Evolutionary conservation across 495 filamentous ascomycete species (phyloP).

Genomic region (Thozetella sp.): DNA sequence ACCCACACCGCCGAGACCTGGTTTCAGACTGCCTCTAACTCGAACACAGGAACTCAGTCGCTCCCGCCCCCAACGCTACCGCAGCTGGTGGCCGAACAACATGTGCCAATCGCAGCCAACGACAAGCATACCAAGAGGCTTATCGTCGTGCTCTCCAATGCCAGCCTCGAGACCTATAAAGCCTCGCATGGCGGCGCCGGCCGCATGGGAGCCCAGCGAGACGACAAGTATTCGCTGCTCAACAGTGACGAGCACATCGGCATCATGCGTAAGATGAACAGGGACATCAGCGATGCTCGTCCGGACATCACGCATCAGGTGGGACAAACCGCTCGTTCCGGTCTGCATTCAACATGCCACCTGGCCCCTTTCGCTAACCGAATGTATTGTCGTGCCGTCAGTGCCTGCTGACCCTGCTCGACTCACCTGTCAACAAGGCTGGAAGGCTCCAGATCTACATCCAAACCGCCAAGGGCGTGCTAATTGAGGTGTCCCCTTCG

Average conservation of each 20-base stretch:
- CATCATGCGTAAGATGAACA: conserved; percentile 98
- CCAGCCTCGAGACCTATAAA: conserved; percentile 95
- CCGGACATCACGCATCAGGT: conserved; percentile 99
- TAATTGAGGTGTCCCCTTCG: conserved; percentile 96
- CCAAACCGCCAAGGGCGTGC: conserved; percentile 91
- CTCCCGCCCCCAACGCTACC: conserved; percentile 89
- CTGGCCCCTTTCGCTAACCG: conserved; percentile 22
- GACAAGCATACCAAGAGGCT: conserved; percentile 90
- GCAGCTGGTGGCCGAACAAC: conserved; percentile 89
- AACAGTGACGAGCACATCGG: conserved; percentile 99
- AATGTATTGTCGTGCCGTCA: conserved; percentile 32
- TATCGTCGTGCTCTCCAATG: conserved; percentile 96
- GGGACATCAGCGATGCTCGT: conserved; percentile 95
- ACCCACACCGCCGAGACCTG: no score
- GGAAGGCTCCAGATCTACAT: conserved; percentile 98
- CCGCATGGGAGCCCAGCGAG: conserved; percentile 66
- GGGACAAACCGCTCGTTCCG: conserved; percentile 24
- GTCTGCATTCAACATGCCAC: conserved; percentile 43
- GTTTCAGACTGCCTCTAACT: conserved; percentile 18
- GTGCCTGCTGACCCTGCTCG: conserved; percentile 96
- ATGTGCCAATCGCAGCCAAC: conserved; percentile 76
- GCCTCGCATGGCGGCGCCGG: conserved; percentile 68
- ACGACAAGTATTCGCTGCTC: conserved; percentile 93
- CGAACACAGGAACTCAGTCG: conserved; percentile 72
- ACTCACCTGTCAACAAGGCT: conserved; percentile 98